Conservation (phyloP, 495 filamentous ascomycete genomes). For the Hypoxylon fragiforme region DNA sequence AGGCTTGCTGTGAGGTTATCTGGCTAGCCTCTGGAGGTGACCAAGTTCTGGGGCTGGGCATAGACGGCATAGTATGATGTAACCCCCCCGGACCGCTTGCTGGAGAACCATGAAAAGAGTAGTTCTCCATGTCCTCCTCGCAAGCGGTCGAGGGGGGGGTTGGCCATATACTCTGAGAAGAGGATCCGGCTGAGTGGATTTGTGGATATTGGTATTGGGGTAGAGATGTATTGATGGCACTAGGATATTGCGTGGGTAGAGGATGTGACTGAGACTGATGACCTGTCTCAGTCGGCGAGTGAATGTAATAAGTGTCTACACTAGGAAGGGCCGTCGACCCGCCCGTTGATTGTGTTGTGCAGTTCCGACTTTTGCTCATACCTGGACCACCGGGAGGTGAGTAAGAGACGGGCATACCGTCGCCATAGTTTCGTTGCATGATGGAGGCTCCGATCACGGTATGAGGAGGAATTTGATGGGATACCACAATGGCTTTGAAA, state of each 20-base stretch:
- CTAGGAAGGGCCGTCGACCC: constrained; percentile 3
- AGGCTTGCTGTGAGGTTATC: background rate
- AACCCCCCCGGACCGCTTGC: background rate
- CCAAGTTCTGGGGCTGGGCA: constrained; percentile 22
- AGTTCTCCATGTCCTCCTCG: constrained; percentile 26
- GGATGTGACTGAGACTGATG: constrained; percentile 13
- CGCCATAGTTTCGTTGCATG: constrained; percentile 17
- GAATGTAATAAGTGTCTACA: constrained; percentile 6
- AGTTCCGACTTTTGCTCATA: constrained; percentile 7
- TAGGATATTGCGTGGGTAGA: background rate
- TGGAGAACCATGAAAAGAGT: constrained; percentile 28
- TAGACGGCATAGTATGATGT: background rate
- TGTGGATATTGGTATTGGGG: constrained; percentile 7
- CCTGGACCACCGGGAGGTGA: background rate
- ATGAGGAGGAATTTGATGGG: background rate
- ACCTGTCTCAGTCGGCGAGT: constrained; percentile 19
- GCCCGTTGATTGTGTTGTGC: constrained; percentile 26
- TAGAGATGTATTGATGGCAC: constrained; percentile 17
- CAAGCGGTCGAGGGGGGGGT: constrained; percentile 30
- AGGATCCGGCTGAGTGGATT: constrained; percentile 10
- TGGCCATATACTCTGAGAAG: constrained; percentile 19
- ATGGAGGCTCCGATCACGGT: background rate
- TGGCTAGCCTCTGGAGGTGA: constrained; percentile 10
- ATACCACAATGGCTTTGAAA: background rate
- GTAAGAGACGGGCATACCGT: constrained; percentile 23